Base-by-base conservation (phyloP, 1,284 basidiomycete genomes). In the Xerocomus amazonicus region DNA sequence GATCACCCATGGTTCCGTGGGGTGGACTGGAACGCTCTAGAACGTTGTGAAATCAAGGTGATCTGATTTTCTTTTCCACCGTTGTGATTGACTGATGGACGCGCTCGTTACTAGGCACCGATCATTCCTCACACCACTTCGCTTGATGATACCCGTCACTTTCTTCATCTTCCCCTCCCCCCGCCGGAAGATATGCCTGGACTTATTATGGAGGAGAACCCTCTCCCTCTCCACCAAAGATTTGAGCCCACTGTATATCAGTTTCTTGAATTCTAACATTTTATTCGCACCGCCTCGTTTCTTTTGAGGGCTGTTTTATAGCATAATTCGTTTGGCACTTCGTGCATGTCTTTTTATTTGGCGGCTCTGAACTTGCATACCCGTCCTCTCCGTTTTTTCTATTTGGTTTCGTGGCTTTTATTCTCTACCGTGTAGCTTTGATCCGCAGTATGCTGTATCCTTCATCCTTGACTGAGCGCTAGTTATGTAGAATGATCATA, bases 1-100 rank as follows among this genome's bases (percentile, higher is more conserved):
- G 89, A 92, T 34, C 96, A 97, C 57, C 85, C 95, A 1, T 99
- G 97, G 83, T 94, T 99, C 65, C 85, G 92, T 58, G 92, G 92
- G 43, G 92, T 95, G 36, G 90, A 94, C 59, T 94, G 92, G 81
- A 87, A 87, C 56, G 85, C 87, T 1, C 67, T 91, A 35, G 87
- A 90, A 63, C 80, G 83, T 33, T 79, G 84, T 42, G 87, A 90
- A 66, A 91, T 91, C 50, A 78, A 83, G 65, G 88, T 85, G 59
- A 60, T 73, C 66, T 23, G 2, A 14, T n/a, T n/a, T 39, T 31
- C 9, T 37, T 28, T 32, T 40, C 9, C 41, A 28, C 29, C 47
- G 29, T 6, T 28, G 41, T 45, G 58, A 17, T 44, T 39, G 39
- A 40, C 40, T 54, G 42, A 53, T n/a, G 36, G 43, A 59, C 39